Conservation (phyloP, 2,329 filamentous ascomycete genomes). For the Penicillium sp. region DNA sequence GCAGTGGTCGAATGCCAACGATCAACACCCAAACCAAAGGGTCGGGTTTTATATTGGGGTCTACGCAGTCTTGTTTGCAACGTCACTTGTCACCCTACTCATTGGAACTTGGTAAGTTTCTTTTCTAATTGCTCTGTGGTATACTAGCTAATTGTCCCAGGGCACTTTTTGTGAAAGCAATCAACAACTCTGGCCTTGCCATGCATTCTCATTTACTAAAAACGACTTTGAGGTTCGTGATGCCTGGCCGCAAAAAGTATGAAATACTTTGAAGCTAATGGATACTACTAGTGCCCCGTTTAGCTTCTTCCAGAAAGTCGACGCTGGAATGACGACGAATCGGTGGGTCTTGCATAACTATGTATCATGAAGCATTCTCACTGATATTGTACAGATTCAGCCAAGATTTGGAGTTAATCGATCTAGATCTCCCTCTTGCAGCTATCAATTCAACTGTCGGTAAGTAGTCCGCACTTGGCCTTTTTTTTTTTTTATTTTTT, state of each 20-base stretch:
- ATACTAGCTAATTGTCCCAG: slow-evolving; percentile 6
- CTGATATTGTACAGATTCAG: slow-evolving; percentile 26
- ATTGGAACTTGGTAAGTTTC: background rate
- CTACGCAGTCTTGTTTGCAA: slow-evolving; percentile 28
- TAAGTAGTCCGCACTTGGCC: background rate
- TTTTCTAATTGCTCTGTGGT: background rate
- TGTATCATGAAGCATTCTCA: no score
- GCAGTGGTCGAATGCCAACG: slow-evolving; percentile 53
- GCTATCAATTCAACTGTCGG: slow-evolving; percentile 10
- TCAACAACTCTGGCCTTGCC: slow-evolving; percentile 11
- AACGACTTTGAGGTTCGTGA: slow-evolving; percentile 14
- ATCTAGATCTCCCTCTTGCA: slow-evolving; percentile 27
- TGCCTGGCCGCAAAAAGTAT: no score
- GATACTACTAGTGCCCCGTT: slow-evolving; percentile 18
- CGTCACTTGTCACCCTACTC: background rate
- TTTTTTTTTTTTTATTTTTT: no score
- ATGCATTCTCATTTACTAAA: slow-evolving; percentile 17
- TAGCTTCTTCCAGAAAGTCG: slow-evolving; percentile 22
- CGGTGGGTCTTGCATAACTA: no score
- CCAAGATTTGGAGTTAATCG: slow-evolving; percentile 34
- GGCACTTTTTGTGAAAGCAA: slow-evolving; percentile 24
- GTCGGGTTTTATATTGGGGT: slow-evolving; percentile 45
- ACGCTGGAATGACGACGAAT: slow-evolving; percentile 16
- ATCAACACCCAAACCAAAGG: slow-evolving; percentile 40
- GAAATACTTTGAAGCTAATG: no score